Evolutionary conservation across 805 yeast genomes (phyloP), one percentile per base, ranked within the genome.

Genomic region (Hanseniaspora taiwanica): DNA sequence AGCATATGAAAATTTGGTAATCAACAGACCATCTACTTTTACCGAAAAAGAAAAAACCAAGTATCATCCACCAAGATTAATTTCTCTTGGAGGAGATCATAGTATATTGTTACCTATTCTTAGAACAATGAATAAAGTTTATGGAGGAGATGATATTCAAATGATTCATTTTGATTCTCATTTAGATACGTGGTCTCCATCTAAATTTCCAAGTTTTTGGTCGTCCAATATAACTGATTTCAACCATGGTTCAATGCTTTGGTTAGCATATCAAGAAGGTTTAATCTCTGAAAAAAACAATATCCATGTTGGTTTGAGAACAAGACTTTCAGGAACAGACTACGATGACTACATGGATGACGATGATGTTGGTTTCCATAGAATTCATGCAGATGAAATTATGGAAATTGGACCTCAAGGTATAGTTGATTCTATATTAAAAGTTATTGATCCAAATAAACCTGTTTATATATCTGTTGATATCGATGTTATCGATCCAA

Each of bases 161-260:
- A 76, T 83, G 27, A 72, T 83, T 42, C 94, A 83, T 58, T 81
- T 83, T 49, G 94, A 83, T 54, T 89, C 91, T 12, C 93, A 82
- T 60, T 66, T 82, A 48, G 93, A 83, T 56, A 82, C 93, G 4
- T 72, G 86, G 89, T 56, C 76, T 46, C 91, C 93, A 9, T 66
- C 71, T 44, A 70, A 76, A 54, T 81, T 81, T 52, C 81, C 83
- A 19, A 62, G 75, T 14, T 71, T 67, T 51, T 73, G 79, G 79
- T 65, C 64, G 49, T 64, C 74, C n/a, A 68, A 69, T 27, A 71
- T 68, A 48, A 63, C 71, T 33, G 74, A 76, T 38, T 70, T 79
- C 57, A 83, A 81, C 33, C 94, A 83, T 53, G 94, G 94, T 4
- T 77, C 91, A 6, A 81, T 83, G 87, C 65, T 83, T 29, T 82